Conservation (phyloP, 352 stramenopile species). For the Hyaloperonospora brassicae region DNA sequence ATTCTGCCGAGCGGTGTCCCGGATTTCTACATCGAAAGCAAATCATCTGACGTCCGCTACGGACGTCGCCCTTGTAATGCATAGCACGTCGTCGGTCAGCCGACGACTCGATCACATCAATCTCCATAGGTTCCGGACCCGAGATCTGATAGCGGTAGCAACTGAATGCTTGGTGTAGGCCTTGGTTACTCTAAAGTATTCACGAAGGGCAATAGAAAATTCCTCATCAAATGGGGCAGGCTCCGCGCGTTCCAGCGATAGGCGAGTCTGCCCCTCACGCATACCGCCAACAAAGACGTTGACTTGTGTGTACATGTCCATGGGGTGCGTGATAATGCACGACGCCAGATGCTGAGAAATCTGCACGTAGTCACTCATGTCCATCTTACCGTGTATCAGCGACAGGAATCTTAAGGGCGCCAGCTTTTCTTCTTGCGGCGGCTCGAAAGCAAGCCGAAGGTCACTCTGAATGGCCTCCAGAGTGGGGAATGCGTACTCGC, state of each 20-base stretch:
- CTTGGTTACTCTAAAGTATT: conserved; percentile 8
- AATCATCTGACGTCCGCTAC: not conserved
- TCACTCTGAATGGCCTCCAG: conserved; percentile 8
- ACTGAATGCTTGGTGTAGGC: not conserved
- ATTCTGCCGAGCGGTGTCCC: too few species aligned
- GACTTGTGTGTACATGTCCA: conserved; percentile 10
- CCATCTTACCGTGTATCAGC: conserved; percentile 9
- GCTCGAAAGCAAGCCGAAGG: conserved; percentile 13
- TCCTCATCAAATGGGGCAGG: conserved; percentile 8
- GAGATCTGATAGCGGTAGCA: too few species aligned
- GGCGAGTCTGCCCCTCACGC: conserved; percentile 1
- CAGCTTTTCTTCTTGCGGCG: conserved; percentile 18
- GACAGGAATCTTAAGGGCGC: conserved; percentile 4
- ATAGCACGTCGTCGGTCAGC: not conserved
- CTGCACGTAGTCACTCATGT: conserved; percentile 12
- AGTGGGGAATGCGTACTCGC: conserved; percentile 8
- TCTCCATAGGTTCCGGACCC: too few species aligned
- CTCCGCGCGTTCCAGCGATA: not conserved
- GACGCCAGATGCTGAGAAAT: conserved; percentile 1
- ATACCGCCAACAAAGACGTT: conserved; percentile 12
- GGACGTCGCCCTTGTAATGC: not conserved
- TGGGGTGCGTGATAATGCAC: conserved; percentile 4
- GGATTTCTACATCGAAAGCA: not conserved
- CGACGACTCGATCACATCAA: too few species aligned
- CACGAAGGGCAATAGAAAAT: conserved; percentile 9